Percentiles rank a stretch among this genome's conserved stretches.
Evolutionary conservation across 2,329 filamentous ascomycete genomes (phyloP).

Genomic region (Diaporthe vaccinii): DNA sequence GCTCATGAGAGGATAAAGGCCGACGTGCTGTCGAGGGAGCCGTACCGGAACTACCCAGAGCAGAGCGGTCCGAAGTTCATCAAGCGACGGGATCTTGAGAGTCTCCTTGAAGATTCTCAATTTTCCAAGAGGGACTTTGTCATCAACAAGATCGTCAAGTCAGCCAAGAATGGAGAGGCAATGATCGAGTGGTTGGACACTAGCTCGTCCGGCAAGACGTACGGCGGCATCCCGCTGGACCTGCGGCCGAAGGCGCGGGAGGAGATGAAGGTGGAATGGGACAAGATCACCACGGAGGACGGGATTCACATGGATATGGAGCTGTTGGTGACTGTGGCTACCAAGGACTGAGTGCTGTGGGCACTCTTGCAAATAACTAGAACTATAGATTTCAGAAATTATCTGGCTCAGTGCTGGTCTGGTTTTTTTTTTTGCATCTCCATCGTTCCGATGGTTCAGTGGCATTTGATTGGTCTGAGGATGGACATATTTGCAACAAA

Average conservation of each 20-base stretch:
- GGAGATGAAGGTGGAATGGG: constrained; percentile 50
- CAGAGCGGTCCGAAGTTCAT: constrained; percentile 46
- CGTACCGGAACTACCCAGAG: constrained; percentile 45
- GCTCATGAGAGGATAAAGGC: constrained; percentile 44
- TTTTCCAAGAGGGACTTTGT: constrained; percentile 42
- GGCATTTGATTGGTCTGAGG: not conserved
- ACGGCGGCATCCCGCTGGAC: constrained; percentile 49
- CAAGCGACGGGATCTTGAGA: constrained; percentile 44
- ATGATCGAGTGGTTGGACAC: constrained; percentile 51
- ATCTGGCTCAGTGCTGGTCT: too few species aligned
- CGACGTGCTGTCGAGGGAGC: constrained; percentile 46
- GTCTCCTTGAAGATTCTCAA: constrained; percentile 44
- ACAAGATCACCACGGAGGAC: constrained; percentile 45
- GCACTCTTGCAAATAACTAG: not conserved
- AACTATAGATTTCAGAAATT: not conserved
- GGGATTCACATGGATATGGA: constrained; percentile 50
- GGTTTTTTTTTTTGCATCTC: not conserved
- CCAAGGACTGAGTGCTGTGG: not conserved
- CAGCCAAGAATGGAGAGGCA: constrained; percentile 37
- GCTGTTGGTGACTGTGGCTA: constrained; percentile 42
- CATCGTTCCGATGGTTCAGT: too few species aligned
- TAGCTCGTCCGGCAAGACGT: constrained; percentile 51
- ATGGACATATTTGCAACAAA: not conserved
- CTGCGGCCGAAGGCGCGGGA: constrained; percentile 46
- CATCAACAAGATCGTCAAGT: constrained; percentile 47